These are phyloP conservation scores for Blastocystis sp. DNA, from an alignment of 352 stramenopile genomes.

Conservation along the genomic window DNA sequence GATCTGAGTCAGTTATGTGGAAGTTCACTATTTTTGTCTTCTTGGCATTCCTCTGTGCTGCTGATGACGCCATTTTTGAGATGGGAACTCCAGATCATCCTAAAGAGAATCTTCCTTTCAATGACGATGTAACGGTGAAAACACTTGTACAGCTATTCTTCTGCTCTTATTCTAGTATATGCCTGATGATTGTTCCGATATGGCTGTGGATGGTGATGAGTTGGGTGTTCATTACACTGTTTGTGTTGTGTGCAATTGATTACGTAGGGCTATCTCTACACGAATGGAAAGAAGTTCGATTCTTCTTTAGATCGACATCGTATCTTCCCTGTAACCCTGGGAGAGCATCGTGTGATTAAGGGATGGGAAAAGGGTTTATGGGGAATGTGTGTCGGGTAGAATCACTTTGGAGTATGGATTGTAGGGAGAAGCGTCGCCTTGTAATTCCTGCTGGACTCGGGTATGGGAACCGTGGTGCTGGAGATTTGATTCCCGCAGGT, in stretches of 20 bases:
- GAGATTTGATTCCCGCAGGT: constrained; percentile 68
- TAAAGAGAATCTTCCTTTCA: constrained; percentile 62
- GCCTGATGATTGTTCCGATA: constrained; percentile 39
- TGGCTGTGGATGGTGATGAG: constrained; percentile 54
- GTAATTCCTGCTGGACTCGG: constrained; percentile 70
- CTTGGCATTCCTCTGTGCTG: not conserved
- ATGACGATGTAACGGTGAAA: constrained; percentile 63
- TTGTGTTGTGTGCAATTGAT: not conserved
- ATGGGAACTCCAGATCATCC: constrained; percentile 36
- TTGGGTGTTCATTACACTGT: constrained; percentile 62
- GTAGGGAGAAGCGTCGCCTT: constrained; percentile 70
- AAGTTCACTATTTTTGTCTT: constrained; percentile 12
- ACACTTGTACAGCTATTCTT: constrained; percentile 16
- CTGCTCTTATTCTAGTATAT: constrained; percentile 10
- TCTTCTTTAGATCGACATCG: constrained; percentile 72
- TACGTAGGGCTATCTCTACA: constrained; percentile 69
- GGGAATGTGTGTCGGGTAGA: constrained; percentile 69
- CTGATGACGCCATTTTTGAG: constrained; percentile 25
- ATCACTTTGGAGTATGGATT: not conserved
- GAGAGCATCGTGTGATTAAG: constrained; percentile 70
- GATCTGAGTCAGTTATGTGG: not conserved
- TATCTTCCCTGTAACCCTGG: constrained; percentile 73
- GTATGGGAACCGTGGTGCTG: constrained; percentile 71
- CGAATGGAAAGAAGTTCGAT: constrained; percentile 72
- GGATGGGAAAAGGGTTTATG: constrained; percentile 70